A percentile compares a stretch with the other conserved stretches of the same genome.
Evolutionary conservation across 2,329 filamentous ascomycete genomes (phyloP).

Genomic region (Colletotrichum godetiae): DNA sequence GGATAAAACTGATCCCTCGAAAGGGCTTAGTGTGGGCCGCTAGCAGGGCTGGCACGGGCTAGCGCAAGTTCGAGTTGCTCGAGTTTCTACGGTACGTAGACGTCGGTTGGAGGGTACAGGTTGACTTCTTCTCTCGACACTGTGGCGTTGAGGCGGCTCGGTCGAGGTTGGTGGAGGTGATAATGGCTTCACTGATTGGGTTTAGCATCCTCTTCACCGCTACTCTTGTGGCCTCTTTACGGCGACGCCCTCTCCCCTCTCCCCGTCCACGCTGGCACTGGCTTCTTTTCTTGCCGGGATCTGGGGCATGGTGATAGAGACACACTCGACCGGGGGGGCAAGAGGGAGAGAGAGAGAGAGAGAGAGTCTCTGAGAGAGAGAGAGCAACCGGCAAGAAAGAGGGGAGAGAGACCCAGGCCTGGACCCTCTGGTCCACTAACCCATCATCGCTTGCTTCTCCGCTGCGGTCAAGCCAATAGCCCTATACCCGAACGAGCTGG

Average conservation of each 20-base stretch:
- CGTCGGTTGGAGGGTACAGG: background rate
- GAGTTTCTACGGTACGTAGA: no score
- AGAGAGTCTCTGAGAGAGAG: background rate
- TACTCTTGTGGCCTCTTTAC: slow-evolving; percentile 38
- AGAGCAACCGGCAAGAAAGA: background rate
- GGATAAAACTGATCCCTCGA: no score
- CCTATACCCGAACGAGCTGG: slow-evolving; percentile 30
- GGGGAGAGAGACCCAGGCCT: slow-evolving; percentile 13
- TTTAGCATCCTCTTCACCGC: slow-evolving; percentile 38
- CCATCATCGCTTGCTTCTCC: slow-evolving; percentile 30
- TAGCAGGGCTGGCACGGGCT: no score
- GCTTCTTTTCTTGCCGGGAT: slow-evolving; percentile 6
- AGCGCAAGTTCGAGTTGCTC: no score
- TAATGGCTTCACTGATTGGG: slow-evolving; percentile 35
- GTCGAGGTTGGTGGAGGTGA: slow-evolving; percentile 29
- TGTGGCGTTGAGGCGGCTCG: slow-evolving; percentile 33
- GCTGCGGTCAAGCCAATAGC: slow-evolving; percentile 25
- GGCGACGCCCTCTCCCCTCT: slow-evolving; percentile 35
- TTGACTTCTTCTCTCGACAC: slow-evolving; percentile 19
- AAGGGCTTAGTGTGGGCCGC: no score
- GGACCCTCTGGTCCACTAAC: slow-evolving; percentile 19
- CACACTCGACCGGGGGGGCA: background rate
- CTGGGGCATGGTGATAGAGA: background rate
- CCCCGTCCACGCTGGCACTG: background rate
- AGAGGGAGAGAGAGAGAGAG: no score